Percentiles rank a stretch among this genome's conserved stretches.
These are phyloP conservation scores for Ogataea zsoltii DNA, from an alignment of 805 yeast species.

Conservation along the genomic window DNA sequence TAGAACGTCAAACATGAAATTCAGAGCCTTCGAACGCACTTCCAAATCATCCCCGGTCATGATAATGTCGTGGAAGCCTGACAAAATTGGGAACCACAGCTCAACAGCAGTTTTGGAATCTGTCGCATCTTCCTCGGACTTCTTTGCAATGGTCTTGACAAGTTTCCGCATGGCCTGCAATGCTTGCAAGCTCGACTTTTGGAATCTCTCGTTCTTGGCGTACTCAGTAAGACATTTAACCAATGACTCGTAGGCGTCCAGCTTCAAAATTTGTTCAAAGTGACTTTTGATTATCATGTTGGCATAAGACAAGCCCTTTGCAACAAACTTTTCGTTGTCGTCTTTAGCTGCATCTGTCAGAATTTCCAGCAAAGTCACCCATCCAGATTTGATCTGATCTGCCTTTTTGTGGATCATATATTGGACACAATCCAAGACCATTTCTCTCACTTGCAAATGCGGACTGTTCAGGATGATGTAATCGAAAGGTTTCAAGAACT, in stretches of 20 bases:
- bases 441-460: conserved; percentile 72
- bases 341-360: conserved; percentile 72
- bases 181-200: conserved; percentile 77
- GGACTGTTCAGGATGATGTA: conserved; percentile 69
- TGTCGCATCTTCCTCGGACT: conserved; percentile 26
- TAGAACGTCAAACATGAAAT: conserved; percentile 76
- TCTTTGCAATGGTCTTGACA: conserved; percentile 57
- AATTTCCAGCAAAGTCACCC: conserved; percentile 86
- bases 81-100: conserved; percentile 84
- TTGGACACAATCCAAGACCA: conserved; percentile 86
- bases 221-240: conserved; percentile 76
- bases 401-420: conserved; percentile 82
- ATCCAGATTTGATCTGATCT: conserved; percentile 80
- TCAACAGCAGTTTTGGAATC: conserved; percentile 46
- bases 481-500: conserved; percentile 88
- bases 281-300: conserved; percentile 62
- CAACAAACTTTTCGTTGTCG: conserved; percentile 56
- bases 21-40: conserved; percentile 86
- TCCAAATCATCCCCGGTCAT: conserved; percentile 95
- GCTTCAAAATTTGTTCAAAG: conserved; percentile 61
- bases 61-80: conserved; percentile 82
- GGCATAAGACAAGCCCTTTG: conserved; percentile 63
- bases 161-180: conserved; percentile 69
- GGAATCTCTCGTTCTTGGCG: conserved; percentile 82
- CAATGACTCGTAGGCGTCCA: conserved; percentile 67